Conservation (phyloP, 495 filamentous ascomycete species). For the Annulohypoxylon stygium region DNA sequence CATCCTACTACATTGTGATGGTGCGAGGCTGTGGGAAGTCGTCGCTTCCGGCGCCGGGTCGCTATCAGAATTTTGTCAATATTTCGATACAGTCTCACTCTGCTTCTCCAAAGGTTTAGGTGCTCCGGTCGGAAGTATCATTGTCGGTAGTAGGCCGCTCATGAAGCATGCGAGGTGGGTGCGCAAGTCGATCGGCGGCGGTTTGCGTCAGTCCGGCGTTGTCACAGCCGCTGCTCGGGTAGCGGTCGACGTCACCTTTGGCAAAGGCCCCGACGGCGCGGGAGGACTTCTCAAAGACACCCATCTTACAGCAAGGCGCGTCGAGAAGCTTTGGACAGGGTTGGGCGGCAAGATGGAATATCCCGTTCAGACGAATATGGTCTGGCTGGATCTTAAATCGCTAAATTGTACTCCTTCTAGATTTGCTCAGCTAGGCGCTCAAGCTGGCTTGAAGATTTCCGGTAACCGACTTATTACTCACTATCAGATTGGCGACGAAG, state of each 20-base stretch:
- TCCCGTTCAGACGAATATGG: slow-evolving; percentile 87
- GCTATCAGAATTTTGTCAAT: slow-evolving; percentile 72
- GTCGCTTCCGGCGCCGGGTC: slow-evolving; percentile 67
- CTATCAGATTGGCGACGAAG: slow-evolving; percentile 71
- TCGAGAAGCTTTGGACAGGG: slow-evolving; percentile 71
- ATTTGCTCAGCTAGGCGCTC: slow-evolving; percentile 62
- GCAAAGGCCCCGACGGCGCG: slow-evolving; percentile 65
- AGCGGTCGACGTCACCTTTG: slow-evolving; percentile 74
- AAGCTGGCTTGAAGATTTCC: slow-evolving; percentile 65
- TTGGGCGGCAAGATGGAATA: slow-evolving; percentile 67
- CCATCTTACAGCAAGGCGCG: slow-evolving; percentile 73
- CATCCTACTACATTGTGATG: slow-evolving; percentile 81
- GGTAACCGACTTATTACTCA: slow-evolving; percentile 72
- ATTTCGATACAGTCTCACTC: slow-evolving; percentile 80
- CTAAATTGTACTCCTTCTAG: slow-evolving; percentile 56
- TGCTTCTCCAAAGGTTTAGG: slow-evolving; percentile 88
- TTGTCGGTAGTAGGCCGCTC: slow-evolving; percentile 72
- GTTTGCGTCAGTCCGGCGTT: slow-evolving; percentile 76
- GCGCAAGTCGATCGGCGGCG: slow-evolving; percentile 83
- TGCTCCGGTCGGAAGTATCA: slow-evolving; percentile 82
- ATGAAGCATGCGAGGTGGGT: slow-evolving; percentile 79
- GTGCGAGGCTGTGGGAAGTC: slow-evolving; percentile 84
- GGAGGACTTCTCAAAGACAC: slow-evolving; percentile 71
- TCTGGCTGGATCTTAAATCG: slow-evolving; percentile 81
- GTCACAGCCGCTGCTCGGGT: slow-evolving; percentile 71